Evolutionary conservation across 78 protist species (phyloP).

Genomic region (Cavenderia fasciculata): DNA sequence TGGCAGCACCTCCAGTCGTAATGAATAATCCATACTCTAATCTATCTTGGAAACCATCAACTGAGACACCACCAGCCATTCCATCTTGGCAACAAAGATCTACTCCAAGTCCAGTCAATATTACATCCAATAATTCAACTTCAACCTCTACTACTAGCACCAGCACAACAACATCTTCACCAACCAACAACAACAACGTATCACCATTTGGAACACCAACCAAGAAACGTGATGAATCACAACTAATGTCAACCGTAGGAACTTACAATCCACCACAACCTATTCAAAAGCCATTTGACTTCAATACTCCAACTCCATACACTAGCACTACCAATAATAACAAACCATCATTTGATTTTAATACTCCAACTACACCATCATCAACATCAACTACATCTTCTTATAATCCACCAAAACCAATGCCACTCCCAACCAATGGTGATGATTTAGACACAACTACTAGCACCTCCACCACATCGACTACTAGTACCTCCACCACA

Average conservation of each 20-base stretch:
- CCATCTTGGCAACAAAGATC: constrained; percentile 76
- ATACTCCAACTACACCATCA: neutral
- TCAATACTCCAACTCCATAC: too few relatives aligned
- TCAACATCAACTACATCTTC: too few relatives aligned
- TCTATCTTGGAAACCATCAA: constrained; percentile 51
- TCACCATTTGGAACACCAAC: too few relatives aligned
- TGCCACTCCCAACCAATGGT: constrained; percentile 4
- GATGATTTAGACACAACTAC: neutral
- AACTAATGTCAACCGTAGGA: neutral
- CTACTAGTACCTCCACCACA: neutral
- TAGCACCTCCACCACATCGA: neutral
- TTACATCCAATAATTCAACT: neutral
- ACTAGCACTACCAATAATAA: too few relatives aligned
- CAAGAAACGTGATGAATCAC: neutral
- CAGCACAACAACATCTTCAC: constrained; percentile 11
- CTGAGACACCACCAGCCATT: constrained; percentile 40
- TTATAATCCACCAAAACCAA: neutral
- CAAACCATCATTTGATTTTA: too few relatives aligned
- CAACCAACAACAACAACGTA: neutral
- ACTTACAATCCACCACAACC: neutral
- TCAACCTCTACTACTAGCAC: constrained; percentile 11
- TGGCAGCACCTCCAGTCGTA: constrained; percentile 3
- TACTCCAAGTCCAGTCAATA: constrained; percentile 20
- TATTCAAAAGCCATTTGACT: too few relatives aligned
- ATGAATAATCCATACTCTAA: constrained; percentile 31